phyloP scores from a whole-genome alignment of 352 stramenopile genomes.

The Pythium periplocum region DNA sequence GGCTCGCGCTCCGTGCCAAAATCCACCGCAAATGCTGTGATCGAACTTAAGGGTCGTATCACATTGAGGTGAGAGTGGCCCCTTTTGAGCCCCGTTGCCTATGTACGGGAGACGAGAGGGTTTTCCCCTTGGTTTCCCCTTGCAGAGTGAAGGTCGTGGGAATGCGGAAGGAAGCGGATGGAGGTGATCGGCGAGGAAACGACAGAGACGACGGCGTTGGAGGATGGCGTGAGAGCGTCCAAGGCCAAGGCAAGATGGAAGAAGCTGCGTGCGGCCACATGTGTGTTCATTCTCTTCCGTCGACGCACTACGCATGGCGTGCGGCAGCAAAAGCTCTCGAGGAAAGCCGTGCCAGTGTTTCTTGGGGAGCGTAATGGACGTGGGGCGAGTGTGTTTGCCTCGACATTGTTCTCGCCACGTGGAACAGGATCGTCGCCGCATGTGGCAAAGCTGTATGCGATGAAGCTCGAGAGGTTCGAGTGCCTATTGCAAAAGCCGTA shows the following conservation, averaged over 20 bases:
- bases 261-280: slow-evolving; percentile 25
- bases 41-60: no score
- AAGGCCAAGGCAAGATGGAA: slow-evolving; percentile 12
- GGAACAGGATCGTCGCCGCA: slow-evolving; percentile 4
- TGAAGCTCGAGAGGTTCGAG: slow-evolving; percentile 25
- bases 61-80: no score
- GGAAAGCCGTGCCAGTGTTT: slow-evolving; percentile 11
- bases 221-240: not conserved
- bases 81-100: no score
- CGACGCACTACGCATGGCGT: slow-evolving; percentile 7
- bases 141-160: no score
- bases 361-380: slow-evolving; percentile 8
- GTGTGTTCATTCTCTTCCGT: slow-evolving; percentile 25
- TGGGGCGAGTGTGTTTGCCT: slow-evolving; percentile 1
- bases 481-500: slow-evolving; percentile 26
- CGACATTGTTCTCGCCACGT: slow-evolving; percentile 4
- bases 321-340: slow-evolving; percentile 4
- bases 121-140: no score
- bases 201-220: not conserved
- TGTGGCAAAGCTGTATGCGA: slow-evolving; percentile 12
- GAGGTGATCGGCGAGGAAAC: no score
- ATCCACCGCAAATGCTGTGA: no score
- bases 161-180: no score
- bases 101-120: no score
- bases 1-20: no score